Evolutionary conservation across 2,329 filamentous ascomycete species (phyloP).

Genomic region (Botrytis aclada): DNA sequence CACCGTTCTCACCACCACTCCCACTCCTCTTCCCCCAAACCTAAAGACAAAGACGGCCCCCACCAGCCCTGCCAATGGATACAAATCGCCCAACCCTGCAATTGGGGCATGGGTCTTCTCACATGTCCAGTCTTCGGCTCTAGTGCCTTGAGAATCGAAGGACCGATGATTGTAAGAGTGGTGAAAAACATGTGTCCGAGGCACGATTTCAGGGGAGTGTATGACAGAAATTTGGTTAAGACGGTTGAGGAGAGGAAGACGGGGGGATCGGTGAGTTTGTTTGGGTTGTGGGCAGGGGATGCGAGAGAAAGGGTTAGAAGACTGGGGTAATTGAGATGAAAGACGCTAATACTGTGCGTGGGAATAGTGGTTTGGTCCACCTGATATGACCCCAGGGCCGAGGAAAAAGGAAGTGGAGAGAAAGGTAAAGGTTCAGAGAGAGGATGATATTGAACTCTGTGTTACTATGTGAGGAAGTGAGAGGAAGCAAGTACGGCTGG

Average conservation of each 20-base stretch:
- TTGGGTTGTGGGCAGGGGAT: not conserved
- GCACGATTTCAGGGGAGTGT: not conserved
- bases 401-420: not conserved
- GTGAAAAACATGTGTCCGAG: not conserved
- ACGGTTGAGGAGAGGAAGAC: constrained; percentile 13
- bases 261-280: constrained; percentile 7
- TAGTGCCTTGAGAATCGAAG: constrained; percentile 5
- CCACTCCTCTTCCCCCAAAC: not conserved
- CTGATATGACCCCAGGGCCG: not conserved
- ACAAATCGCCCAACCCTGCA: constrained; percentile 10
- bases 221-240: constrained; percentile 18
- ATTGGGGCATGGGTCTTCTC: constrained; percentile 4
- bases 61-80: constrained; percentile 16
- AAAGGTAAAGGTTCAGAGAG: not conserved
- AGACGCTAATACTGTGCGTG: not conserved
- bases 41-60: not conserved
- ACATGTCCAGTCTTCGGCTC: constrained; percentile 10
- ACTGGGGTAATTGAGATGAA: not conserved
- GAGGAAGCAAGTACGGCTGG: not conserved
- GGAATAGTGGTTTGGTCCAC: constrained; percentile 18
- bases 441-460: constrained; percentile 1
- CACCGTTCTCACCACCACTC: not conserved
- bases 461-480: constrained; percentile 3
- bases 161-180: constrained; percentile 7
- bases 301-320: too few species aligned